These are phyloP conservation scores for Saturnispora diversa DNA, from an alignment of 805 yeast genomes.

Conservation along the genomic window DNA sequence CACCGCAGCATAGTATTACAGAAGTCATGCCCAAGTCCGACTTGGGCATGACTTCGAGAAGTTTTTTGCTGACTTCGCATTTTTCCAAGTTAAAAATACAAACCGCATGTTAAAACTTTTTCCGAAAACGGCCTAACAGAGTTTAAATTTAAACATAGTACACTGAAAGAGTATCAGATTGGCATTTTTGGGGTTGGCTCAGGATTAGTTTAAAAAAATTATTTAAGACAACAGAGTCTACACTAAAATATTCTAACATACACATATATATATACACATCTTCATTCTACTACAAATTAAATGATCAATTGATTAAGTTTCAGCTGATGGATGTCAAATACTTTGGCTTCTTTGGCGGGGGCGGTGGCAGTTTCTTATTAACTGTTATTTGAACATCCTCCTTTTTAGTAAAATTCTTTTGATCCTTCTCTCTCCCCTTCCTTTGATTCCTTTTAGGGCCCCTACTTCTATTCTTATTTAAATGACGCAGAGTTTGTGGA, in stretches of 20 bases:
- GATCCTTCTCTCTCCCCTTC: slow-evolving; percentile 14
- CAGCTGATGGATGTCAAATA: too few relatives aligned
- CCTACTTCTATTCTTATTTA: slow-evolving; percentile 39
- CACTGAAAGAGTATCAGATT: too few relatives aligned
- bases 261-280: too few relatives aligned
- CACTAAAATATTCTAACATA: too few relatives aligned
- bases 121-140: too few relatives aligned
- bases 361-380: not conserved
- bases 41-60: not conserved
- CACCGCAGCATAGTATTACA: not conserved
- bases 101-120: too few relatives aligned
- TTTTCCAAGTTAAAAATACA: not conserved
- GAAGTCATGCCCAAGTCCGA: not conserved
- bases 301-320: too few relatives aligned
- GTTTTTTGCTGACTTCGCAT: not conserved
- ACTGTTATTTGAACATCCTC: not conserved
- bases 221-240: too few relatives aligned
- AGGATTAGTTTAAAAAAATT: too few relatives aligned
- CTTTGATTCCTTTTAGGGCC: slow-evolving; percentile 49
- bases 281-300: too few relatives aligned
- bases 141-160: too few relatives aligned
- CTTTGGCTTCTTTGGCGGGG: not conserved
- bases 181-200: too few relatives aligned
- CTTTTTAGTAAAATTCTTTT: not conserved
- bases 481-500: slow-evolving; percentile 33